These are phyloP conservation scores for Pseudozyma sp. DNA, from an alignment of 1,284 basidiomycete genomes.

Conservation along the genomic window DNA sequence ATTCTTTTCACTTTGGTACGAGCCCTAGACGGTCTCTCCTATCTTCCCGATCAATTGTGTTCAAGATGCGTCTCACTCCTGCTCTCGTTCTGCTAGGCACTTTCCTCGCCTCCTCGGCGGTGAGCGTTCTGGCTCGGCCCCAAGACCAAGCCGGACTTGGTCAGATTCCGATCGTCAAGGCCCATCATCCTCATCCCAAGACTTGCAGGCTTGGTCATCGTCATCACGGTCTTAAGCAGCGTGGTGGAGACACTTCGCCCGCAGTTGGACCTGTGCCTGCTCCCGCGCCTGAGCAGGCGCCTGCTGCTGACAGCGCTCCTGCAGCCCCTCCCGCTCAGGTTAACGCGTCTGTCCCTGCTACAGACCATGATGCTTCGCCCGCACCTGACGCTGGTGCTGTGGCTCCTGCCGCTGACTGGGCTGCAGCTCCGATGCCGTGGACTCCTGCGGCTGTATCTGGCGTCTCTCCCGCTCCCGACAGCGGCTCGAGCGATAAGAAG, in stretches of 20 bases:
- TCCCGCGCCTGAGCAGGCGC: neutral
- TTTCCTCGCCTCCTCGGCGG: conserved; percentile 17
- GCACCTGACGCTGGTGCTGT: neutral
- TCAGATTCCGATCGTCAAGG: conserved; percentile 1
- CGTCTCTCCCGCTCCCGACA: neutral
- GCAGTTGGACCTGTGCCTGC: neutral
- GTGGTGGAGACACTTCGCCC: neutral
- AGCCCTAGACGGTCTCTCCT: conserved; percentile 7
- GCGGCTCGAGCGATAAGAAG: neutral
- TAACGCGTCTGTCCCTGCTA: neutral
- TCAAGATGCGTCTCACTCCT: conserved; percentile 32
- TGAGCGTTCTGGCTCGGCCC: conserved; percentile 13
- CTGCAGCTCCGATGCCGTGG: neutral
- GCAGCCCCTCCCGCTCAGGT: neutral
- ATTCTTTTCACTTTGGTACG: conserved; percentile 7
- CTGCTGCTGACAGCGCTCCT: neutral
- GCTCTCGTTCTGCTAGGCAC: conserved; percentile 30
- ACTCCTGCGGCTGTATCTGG: conserved; percentile 1
- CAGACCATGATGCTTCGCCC: neutral
- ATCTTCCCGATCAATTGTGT: neutral
- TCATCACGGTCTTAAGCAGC: neutral
- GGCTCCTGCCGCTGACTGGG: neutral
- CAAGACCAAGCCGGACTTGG: conserved; percentile 6
- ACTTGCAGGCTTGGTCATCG: conserved; percentile 11
- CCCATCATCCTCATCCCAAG: conserved; percentile 4